These are phyloP conservation scores for Holtermanniella nyarrowii DNA, from an alignment of 768 basidiomycete species.

Conservation along the genomic window DNA sequence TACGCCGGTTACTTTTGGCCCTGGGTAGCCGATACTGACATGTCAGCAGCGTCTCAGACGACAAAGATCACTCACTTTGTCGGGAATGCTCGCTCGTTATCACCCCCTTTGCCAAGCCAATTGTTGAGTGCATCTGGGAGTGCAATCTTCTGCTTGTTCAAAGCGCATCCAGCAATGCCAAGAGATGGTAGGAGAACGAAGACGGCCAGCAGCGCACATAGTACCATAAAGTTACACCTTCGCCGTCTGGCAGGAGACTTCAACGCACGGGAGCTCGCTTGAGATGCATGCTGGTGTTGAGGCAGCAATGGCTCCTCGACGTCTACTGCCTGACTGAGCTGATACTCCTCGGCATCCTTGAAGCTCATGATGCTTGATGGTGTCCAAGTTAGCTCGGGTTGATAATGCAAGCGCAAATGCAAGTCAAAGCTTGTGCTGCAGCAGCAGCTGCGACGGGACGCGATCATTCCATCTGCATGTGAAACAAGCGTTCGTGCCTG, in stretches of 20 bases:
- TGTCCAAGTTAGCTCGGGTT: too few species aligned
- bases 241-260: constrained; percentile 1
- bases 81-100: constrained; percentile 23
- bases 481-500: too few species aligned
- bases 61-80: constrained; percentile 25
- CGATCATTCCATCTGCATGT: too few species aligned
- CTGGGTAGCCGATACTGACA: constrained; percentile 36
- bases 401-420: too few species aligned
- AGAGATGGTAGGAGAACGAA: constrained; percentile 11
- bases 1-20: constrained; percentile 35
- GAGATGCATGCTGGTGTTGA: constrained; percentile 11
- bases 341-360: constrained; percentile 19
- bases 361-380: background rate
- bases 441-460: too few species aligned
- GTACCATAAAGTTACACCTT: constrained; percentile 2
- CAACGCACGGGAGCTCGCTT: background rate
- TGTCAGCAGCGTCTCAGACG: background rate
- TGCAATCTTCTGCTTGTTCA: constrained; percentile 3
- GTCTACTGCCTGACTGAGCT: constrained; percentile 11
- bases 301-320: constrained; percentile 24
- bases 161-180: constrained; percentile 18
- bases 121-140: constrained; percentile 21
- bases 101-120: constrained; percentile 21
- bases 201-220: constrained; percentile 15
- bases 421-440: too few species aligned